Evolutionary conservation across 2,329 filamentous ascomycete species (phyloP).

Genomic region (Talaromyces sp.): DNA sequence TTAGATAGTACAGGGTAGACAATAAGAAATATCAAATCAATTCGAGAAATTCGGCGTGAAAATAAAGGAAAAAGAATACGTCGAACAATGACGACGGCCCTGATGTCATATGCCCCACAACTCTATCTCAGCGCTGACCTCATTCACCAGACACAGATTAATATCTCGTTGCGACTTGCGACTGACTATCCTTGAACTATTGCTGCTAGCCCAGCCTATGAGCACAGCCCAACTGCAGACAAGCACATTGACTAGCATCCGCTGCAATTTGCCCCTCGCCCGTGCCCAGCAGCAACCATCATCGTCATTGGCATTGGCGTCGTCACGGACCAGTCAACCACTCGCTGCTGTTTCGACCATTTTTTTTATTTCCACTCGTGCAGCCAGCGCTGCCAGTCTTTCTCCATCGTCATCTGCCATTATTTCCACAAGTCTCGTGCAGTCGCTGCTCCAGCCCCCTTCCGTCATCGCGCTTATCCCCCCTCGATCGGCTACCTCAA

Average conservation of each 20-base stretch:
- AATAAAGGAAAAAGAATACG: too few relatives aligned
- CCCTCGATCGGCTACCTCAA: background rate
- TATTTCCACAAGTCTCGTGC: background rate
- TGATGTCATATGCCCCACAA: constrained; percentile 3
- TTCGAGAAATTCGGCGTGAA: too few relatives aligned
- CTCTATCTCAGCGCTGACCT: background rate
- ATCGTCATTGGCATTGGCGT: background rate
- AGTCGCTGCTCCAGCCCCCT: background rate
- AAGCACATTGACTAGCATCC: too few relatives aligned
- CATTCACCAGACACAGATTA: background rate
- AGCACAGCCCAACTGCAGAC: too few relatives aligned
- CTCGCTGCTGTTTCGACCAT: background rate
- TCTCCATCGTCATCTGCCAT: background rate
- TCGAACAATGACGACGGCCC: background rate
- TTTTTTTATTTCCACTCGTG: background rate
- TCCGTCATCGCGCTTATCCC: background rate
- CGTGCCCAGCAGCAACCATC: background rate
- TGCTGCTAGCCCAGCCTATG: background rate
- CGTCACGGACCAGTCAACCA: background rate
- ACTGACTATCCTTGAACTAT: background rate
- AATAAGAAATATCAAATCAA: too few relatives aligned
- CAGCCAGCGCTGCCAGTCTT: background rate
- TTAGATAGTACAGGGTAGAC: too few relatives aligned
- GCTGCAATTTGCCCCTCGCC: background rate
- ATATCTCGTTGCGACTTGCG: background rate